Percentiles rank a stretch among this genome's conserved stretches.
Evolutionary conservation across 345 rosid species (phyloP).

Genomic region (Cochlearia excelsa): DNA sequence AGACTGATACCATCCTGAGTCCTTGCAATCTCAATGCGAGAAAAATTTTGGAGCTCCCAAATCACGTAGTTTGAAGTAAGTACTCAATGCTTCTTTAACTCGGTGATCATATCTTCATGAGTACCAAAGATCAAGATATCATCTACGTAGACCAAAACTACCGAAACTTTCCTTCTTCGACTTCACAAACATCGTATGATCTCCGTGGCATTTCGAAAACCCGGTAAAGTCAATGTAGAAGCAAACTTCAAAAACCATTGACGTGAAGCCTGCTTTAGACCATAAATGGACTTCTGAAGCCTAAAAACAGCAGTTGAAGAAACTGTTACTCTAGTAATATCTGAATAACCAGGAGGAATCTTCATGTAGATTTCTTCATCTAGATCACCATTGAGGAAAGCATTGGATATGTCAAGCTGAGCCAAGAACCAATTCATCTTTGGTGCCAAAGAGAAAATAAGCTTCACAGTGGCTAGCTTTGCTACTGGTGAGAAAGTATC

Average conservation of each 20-base stretch:
- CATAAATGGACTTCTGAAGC: not conserved
- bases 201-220: not conserved
- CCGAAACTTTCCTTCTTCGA: too few relatives aligned
- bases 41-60: not conserved
- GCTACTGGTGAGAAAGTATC: too few relatives aligned
- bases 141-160: not conserved
- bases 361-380: not conserved
- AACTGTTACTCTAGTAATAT: not conserved
- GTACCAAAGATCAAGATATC: not conserved
- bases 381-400: not conserved
- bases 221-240: not conserved
- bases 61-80: not conserved
- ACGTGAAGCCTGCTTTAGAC: not conserved
- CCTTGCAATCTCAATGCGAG: not conserved
- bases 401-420: not conserved
- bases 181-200: too few relatives aligned
- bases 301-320: not conserved
- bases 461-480: not conserved
- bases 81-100: rapidly evolving
- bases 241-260: not conserved
- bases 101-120: rapidly evolving
- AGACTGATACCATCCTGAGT: not conserved
- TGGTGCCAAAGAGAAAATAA: not conserved
- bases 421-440: too few relatives aligned
- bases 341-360: not conserved